Conservation (phyloP, 768 basidiomycete species). For the Phaffia tasmanica region DNA sequence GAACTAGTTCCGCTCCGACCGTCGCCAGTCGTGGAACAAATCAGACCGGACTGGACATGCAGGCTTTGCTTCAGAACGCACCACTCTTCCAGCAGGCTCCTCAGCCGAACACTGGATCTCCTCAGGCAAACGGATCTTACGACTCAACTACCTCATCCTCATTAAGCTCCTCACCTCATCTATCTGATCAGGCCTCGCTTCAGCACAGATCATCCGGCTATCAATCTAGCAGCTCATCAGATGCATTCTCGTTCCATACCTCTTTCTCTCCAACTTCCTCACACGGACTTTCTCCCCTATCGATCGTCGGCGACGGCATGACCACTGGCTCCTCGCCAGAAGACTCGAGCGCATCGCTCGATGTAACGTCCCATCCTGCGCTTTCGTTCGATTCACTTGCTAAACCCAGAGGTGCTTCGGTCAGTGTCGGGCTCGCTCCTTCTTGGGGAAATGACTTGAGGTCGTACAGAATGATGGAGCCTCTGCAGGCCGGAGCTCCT, state of each 20-base stretch:
- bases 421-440: constrained; percentile 10
- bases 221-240: neutral
- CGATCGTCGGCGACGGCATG: neutral
- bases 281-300: neutral
- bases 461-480: constrained; percentile 24
- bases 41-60: constrained; percentile 9
- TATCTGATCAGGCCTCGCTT: neutral
- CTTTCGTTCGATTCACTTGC: constrained; percentile 25
- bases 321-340: constrained; percentile 11
- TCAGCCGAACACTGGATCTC: neutral
- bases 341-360: constrained; percentile 4
- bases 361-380: neutral
- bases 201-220: constrained; percentile 1
- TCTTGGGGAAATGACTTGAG: constrained; percentile 4
- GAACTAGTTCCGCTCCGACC: constrained; percentile 5
- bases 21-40: neutral
- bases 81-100: neutral
- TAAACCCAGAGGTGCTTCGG: constrained; percentile 1
- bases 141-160: constrained; percentile 11
- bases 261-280: neutral
- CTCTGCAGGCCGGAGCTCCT: constrained; percentile 11
- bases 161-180: constrained; percentile 2
- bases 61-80: constrained; percentile 1
- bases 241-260: neutral
- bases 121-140: neutral